Evolutionary conservation across 768 basidiomycete genomes (phyloP).

Genomic region (Leucocoprinus sp.): DNA sequence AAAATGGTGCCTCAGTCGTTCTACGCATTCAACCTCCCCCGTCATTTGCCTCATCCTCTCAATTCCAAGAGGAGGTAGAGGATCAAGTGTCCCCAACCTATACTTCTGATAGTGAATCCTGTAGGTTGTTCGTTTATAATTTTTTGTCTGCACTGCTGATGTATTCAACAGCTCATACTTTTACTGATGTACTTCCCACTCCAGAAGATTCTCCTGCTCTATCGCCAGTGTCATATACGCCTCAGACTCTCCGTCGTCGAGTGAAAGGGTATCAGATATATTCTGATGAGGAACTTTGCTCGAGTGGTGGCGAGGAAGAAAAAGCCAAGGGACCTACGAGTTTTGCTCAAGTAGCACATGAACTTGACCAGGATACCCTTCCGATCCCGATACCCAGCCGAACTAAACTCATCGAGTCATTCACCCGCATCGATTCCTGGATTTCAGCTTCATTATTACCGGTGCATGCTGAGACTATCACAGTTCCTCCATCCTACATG

Average conservation of each 20-base stretch:
- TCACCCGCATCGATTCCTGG: constrained; percentile 17
- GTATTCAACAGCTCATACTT: not conserved
- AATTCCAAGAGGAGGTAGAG: not conserved
- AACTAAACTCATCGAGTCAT: not conserved
- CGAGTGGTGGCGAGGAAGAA: constrained; percentile 18
- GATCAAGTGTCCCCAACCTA: not conserved
- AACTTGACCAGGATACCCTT: constrained; percentile 13
- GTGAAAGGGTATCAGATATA: constrained; percentile 32
- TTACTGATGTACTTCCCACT: constrained; percentile 1
- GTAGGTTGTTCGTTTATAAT: not conserved
- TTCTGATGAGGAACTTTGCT: constrained; percentile 32
- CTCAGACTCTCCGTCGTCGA: constrained; percentile 19
- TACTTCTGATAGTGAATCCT: constrained; percentile 4
- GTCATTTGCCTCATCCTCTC: constrained; percentile 4
- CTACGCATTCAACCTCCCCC: constrained; percentile 18
- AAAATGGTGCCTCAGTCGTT: constrained; percentile 29
- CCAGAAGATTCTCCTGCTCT: constrained; percentile 11
- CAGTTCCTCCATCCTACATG: constrained; percentile 6
- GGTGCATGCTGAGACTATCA: constrained; percentile 13
- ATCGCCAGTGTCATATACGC: constrained; percentile 12
- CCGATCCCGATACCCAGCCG: not conserved
- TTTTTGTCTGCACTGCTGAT: not conserved
- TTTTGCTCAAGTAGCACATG: constrained; percentile 17
- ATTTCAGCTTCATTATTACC: constrained; percentile 28
- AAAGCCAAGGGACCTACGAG: constrained; percentile 17